Conservation (phyloP, 106 monocot genomes). For the Dioscorea alata region DNA sequence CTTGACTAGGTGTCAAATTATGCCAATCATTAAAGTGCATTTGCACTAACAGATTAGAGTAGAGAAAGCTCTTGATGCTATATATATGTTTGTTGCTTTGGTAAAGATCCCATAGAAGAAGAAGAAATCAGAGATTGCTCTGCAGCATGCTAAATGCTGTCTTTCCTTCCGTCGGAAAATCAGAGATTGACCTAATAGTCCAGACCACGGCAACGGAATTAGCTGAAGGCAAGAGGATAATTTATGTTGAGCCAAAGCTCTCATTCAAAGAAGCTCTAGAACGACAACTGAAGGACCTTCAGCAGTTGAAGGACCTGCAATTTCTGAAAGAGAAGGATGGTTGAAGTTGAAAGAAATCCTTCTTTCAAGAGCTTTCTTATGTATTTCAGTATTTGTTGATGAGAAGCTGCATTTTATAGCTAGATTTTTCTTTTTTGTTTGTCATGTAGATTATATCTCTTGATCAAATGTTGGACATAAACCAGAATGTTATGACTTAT, state of each 20-base stretch:
- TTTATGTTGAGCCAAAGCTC: conserved; percentile 39
- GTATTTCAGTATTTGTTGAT: too few species aligned
- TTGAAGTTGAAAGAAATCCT: conserved; percentile 13
- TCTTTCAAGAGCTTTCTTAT: neutral
- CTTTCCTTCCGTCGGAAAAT: conserved; percentile 61
- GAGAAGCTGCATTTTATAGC: too few species aligned
- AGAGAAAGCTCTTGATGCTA: conserved; percentile 89
- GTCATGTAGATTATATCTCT: too few species aligned
- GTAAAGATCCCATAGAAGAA: conserved; percentile 71
- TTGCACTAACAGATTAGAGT: too few species aligned
- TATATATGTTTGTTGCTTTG: conserved; percentile 86
- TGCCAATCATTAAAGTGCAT: too few species aligned
- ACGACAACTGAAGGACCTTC: conserved; percentile 79
- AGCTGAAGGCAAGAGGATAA: conserved; percentile 43
- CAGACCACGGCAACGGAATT: conserved; percentile 33
- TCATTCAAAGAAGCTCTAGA: conserved; percentile 69
- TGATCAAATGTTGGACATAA: too few species aligned
- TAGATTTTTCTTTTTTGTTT: too few species aligned
- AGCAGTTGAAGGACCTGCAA: conserved; percentile 55
- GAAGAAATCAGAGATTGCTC: conserved; percentile 67
- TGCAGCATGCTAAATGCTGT: conserved; percentile 57
- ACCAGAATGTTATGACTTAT: too few species aligned
- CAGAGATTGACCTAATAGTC: conserved; percentile 46
- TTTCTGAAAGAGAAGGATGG: conserved; percentile 56
- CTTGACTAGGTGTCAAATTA: too few species aligned